phyloP scores from a whole-genome alignment of 768 basidiomycete genomes.

The Lentinula boryana region DNA sequence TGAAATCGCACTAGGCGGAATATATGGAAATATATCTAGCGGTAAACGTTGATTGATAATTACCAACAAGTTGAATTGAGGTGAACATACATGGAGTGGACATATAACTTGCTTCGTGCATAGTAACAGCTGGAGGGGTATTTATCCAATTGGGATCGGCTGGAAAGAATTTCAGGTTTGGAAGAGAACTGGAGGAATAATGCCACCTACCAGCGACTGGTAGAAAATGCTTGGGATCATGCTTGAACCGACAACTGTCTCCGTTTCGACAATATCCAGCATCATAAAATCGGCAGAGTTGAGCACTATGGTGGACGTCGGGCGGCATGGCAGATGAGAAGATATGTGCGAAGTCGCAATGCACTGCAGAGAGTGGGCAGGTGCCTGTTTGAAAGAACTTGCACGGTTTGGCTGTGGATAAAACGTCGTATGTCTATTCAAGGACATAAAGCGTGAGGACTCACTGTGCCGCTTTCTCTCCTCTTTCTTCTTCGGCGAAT shows the following conservation, averaged over 20 bases:
- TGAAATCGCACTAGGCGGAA: background rate
- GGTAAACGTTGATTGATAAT: background rate
- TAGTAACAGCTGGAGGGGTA: background rate
- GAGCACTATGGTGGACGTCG: constrained; percentile 15
- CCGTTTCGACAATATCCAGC: constrained; percentile 32
- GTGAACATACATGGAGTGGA: background rate
- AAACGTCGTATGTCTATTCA: background rate
- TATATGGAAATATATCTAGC: background rate
- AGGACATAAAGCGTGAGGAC: background rate
- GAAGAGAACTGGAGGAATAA: background rate
- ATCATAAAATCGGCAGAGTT: constrained; percentile 28
- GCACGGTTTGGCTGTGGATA: constrained; percentile 39
- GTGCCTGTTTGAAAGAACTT: constrained; percentile 37
- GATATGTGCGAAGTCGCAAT: constrained; percentile 43
- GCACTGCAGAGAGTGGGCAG: constrained; percentile 37
- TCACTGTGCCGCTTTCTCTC: constrained; percentile 2
- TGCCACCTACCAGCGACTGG: background rate
- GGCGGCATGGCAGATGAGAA: constrained; percentile 17
- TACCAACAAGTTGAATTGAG: too few relatives aligned
- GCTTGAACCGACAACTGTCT: constrained; percentile 30
- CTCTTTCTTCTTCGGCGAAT: background rate
- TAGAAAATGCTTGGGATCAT: constrained; percentile 14
- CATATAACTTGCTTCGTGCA: background rate
- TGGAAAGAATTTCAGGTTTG: background rate
- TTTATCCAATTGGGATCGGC: background rate